Base-by-base conservation (phyloP, 1,284 basidiomycete species). In the Melampsora americana region DNA sequence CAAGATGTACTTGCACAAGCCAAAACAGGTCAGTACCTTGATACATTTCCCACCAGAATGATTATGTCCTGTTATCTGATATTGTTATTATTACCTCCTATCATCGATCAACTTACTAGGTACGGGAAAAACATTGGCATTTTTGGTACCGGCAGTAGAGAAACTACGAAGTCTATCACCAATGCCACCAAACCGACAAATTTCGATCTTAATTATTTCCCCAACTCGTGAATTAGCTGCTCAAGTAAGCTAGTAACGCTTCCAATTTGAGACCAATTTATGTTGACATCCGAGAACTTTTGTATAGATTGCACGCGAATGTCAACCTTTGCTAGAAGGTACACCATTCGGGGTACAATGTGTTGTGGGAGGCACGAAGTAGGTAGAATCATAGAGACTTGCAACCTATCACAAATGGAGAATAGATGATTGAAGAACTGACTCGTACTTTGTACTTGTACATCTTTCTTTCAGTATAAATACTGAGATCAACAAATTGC, bases 81-180 rank as follows among this genome's bases (percentile, higher is more conserved):
- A n/a, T n/a, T n/a, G n/a, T n/a, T n/a, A n/a, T n/a, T n/a, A n/a
- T n/a, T n/a, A n/a, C n/a, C n/a, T n/a, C n/a, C n/a, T 28, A 2
- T 56, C 5, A 5, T 56, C 53, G 53, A n/a, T 23, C 53, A 14
- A 1, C 6, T 42, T 42, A 42, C 39, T 1, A 62, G 93, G 94
- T 60, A 95, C 93, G 0, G 93, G 93, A 67, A 97, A 96, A 84
- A 96, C 93, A 0, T 85, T 95, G 46, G 92, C 89, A 0, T 97
- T 95, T 85, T 87, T 97, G 69, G 86, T 96, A 5, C 93, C 93
- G 5, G 91, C 92, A 14, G 87, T 97, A 78, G 91, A 95, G 78
- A 80, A 80, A 16, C 79, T 86, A 39, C 79, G 83, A 18, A 70
- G 79, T 14, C 68, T 77, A 9, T 78, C 78, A 12, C 69, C 79